Evolutionary conservation across 306 rosid genomes (phyloP).

Genomic region (Begonia loranthoides): DNA sequence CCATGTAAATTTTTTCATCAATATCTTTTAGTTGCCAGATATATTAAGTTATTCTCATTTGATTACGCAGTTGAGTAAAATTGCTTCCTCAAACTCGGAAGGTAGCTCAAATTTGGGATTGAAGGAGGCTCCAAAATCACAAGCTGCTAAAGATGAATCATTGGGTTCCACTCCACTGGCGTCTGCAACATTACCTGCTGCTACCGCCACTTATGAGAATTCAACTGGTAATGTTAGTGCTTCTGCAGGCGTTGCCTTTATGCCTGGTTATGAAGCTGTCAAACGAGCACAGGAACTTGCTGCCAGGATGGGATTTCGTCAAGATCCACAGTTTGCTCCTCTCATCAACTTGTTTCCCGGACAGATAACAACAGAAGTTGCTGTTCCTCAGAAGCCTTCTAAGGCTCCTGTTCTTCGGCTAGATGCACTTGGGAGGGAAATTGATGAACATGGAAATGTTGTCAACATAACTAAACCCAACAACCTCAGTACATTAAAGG

Average conservation of each 20-base stretch:
- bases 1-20: too few species aligned
- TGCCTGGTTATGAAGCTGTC: constrained; percentile 61
- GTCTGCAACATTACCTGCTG: constrained; percentile 24
- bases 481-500: constrained; percentile 92
- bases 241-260: constrained; percentile 25
- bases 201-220: constrained; percentile 9
- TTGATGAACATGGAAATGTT: constrained; percentile 84
- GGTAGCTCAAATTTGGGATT: constrained; percentile 23
- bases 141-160: constrained; percentile 20
- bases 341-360: constrained; percentile 81
- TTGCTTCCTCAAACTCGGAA: constrained; percentile 29
- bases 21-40: not conserved
- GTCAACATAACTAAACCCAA: constrained; percentile 67
- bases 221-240: constrained; percentile 6
- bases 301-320: constrained; percentile 90
- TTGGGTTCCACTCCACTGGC: constrained; percentile 3
- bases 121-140: constrained; percentile 27
- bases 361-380: constrained; percentile 39
- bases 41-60: constrained; percentile 15
- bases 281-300: constrained; percentile 95
- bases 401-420: constrained; percentile 95
- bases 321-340: constrained; percentile 94
- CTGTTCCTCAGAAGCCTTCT: constrained; percentile 62
- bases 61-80: constrained; percentile 48
- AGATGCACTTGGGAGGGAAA: constrained; percentile 93